A percentile compares a stretch with the other conserved stretches of the same genome.
phyloP scores from a whole-genome alignment of 2,329 filamentous ascomycete genomes.

The Ceratocystiopsis brevicomis region DNA sequence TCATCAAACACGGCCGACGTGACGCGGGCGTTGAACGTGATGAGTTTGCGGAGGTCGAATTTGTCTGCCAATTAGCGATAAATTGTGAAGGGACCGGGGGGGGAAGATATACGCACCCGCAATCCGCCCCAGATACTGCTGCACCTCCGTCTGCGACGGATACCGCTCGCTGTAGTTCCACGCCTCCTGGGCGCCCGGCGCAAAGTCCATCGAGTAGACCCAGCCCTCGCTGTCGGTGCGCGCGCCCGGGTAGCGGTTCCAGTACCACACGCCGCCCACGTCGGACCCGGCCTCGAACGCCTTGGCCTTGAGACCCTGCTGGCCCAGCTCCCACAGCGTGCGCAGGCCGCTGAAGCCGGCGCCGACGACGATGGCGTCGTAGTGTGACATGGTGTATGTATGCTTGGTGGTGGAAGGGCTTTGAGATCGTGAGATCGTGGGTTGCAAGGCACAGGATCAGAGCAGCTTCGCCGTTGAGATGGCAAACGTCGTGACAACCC shows the following conservation, averaged over 20 bases:
- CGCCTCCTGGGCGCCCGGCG: slow-evolving; percentile 31
- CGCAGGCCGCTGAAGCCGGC: slow-evolving; percentile 60
- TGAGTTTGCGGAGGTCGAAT: slow-evolving; percentile 26
- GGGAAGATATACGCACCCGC: not conserved
- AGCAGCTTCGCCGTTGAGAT: too few relatives aligned
- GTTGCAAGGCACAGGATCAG: too few relatives aligned
- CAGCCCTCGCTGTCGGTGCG: slow-evolving; percentile 57
- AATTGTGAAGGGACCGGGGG: too few relatives aligned
- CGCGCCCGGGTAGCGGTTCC: slow-evolving; percentile 60
- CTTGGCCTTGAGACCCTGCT: slow-evolving; percentile 37
- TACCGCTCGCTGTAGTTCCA: slow-evolving; percentile 21
- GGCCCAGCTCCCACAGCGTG: slow-evolving; percentile 40
- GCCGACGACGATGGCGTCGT: slow-evolving; percentile 45
- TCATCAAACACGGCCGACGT: slow-evolving; percentile 29
- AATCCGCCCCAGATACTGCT: slow-evolving; percentile 2
- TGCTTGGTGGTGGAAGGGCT: not conserved
- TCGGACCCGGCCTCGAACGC: slow-evolving; percentile 47
- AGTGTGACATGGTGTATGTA: not conserved
- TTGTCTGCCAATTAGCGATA: not conserved
- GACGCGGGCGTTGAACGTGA: slow-evolving; percentile 32
- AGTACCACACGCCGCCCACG: slow-evolving; percentile 62
- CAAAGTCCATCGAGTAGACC: slow-evolving; percentile 34
- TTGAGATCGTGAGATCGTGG: too few relatives aligned
- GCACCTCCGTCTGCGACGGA: slow-evolving; percentile 4
- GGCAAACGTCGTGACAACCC: too few relatives aligned